Base-by-base conservation (phyloP, 148 eudicot genomes). In the Polygonum aviculare region DNA sequence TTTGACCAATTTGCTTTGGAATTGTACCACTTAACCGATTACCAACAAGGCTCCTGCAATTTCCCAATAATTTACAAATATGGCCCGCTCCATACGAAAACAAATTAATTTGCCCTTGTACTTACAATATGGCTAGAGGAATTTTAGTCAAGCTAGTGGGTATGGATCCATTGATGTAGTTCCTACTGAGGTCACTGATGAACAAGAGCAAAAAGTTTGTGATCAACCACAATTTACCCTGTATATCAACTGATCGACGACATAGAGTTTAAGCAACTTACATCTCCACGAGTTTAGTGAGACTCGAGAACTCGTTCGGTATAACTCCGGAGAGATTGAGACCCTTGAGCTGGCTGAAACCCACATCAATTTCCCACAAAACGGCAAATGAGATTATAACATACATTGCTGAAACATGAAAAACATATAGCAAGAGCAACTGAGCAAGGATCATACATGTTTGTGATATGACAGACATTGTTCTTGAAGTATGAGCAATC, bases 321-420 rank as follows among this genome's bases (percentile, higher is more conserved):
- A 94, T 72, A 52, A 18, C 77, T 80, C 98, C 98, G 2, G 86
- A 83, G 78, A 90, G 83, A 82, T 91, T 94, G 75, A 87, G 90
- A 76, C 90, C 86, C 85, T 85, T 90, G 80, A 94, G 69, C 72
- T 74, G 83, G 73, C 98, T 94, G 86, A 4, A 60, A 90, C 12
- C 63, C 59, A 18, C 33, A 54, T 22, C 76, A 50, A 41, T 39
- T 39, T 41, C 2, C 31, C 41, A 41, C 11, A 41, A 19, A 21
- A 12, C 6, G 33, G 10, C 12, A 16, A 22, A 16, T 74, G 49
- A 41, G 21, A 12, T 74, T 73, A 41, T 6, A 73, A 16, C 4
- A 67, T 48, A 48, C 12, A 12, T 12, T 0, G 14, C 7, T 44
- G 47, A 65, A 65, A 26, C 5, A 0, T 36, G 48, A 8, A 16